Evolutionary conservation across 257 asterid species (phyloP), one percentile per base, ranked within the genome.

Genomic region (Anisodus acutangulus): DNA sequence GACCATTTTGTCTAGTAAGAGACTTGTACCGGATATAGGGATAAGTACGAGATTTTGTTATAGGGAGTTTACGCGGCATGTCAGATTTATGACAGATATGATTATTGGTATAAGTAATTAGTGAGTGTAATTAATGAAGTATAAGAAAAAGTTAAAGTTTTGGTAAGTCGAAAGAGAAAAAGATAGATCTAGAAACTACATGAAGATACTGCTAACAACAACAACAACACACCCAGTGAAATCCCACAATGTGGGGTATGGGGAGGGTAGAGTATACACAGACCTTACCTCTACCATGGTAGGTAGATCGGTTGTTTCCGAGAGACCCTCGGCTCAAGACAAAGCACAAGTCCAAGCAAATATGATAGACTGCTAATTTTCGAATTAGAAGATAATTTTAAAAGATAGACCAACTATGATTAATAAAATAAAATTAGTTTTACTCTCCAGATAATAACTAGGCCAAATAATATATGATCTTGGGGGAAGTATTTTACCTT

Each of bases 401-500:
- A 26, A 12, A 71, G 57, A 74, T 49, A 22, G 81, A 74, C 39
- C 45, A 22, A 51, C 43, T 22, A 51, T 3, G 63, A 13, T 74
- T 19, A 22, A 12, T 3, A 22, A 6, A 12, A 31, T 31, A 31
- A 19, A 37, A 2, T 0, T 49, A 19, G 59, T 49, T 49, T 49
- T 26, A 74, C 60, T 47, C 45, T 74, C 81, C 81, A 22, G 45
- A 74, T 22, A 19, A 26, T 51, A 49, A 51, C 45, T 51, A 26
- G 81, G 45, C 62, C 62, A 76, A 51, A 51, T 3, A 2, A 47
- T 49, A 47, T 47, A 76, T 74, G 13, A 74, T 76, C 6, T 54
- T 26, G 47, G 47, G 47, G 59, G 16, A 9, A 84, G 59, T 86
- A 55, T 63, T 72, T 82, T 85, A 93, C 98, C 98, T 97, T 79